These are phyloP conservation scores for Diplodia scrobiculata DNA, from an alignment of 2,329 filamentous ascomycete genomes.

Conservation along the genomic window DNA sequence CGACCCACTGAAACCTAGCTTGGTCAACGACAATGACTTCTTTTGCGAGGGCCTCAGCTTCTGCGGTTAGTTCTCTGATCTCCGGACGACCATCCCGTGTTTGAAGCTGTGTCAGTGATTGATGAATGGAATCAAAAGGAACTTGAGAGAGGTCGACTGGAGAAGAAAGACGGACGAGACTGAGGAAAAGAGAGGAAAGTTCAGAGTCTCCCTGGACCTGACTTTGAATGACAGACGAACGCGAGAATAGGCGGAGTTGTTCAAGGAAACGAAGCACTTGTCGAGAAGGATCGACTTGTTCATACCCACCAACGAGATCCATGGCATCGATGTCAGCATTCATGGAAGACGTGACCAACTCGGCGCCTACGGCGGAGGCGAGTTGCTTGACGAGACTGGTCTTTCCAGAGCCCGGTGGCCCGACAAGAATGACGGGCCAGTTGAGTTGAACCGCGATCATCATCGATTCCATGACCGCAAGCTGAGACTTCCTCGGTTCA, in stretches of 20 bases:
- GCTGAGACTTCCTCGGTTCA: conserved; percentile 50
- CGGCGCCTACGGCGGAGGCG: conserved; percentile 74
- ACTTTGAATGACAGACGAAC: conserved; percentile 47
- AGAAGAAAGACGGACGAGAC: conserved; percentile 17
- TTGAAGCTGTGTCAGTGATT: conserved; percentile 13
- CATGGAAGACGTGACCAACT: conserved; percentile 79
- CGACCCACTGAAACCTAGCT: conserved; percentile 92
- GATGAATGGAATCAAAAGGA: conserved; percentile 6
- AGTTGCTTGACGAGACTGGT: conserved; percentile 76
- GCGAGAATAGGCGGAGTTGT: conserved; percentile 57
- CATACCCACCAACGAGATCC: conserved; percentile 95
- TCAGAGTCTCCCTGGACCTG: background rate
- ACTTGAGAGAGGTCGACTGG: background rate
- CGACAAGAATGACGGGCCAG: conserved; percentile 86
- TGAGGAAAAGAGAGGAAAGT: conserved; percentile 18
- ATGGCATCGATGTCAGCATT: conserved; percentile 96
- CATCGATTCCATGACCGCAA: conserved; percentile 79
- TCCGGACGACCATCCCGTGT: background rate
- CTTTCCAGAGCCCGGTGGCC: conserved; percentile 83
- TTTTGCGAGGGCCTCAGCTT: conserved; percentile 56
- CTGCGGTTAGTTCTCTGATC: conserved; percentile 47
- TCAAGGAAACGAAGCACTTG: conserved; percentile 65
- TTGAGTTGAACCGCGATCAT: conserved; percentile 84
- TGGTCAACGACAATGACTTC: conserved; percentile 63
- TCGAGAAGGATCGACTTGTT: conserved; percentile 83